These are phyloP conservation scores for Elsinoe ampelina DNA, from an alignment of 2,329 filamentous ascomycete genomes.

Conservation along the genomic window DNA sequence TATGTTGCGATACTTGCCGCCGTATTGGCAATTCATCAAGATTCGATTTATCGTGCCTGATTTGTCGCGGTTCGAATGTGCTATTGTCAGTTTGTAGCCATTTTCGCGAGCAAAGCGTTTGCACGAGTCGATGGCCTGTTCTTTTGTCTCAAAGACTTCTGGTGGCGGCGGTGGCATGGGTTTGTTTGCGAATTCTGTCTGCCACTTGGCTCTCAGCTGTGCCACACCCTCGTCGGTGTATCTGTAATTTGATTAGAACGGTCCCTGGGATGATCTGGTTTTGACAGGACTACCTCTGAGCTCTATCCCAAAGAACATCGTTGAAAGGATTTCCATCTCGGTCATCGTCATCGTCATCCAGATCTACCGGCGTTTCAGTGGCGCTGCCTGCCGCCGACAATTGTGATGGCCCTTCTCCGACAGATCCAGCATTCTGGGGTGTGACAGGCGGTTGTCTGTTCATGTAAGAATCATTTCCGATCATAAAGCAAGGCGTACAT, in stretches of 20 bases:
- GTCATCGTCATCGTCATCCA: constrained; percentile 9
- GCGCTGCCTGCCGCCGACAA: background rate
- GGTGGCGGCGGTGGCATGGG: constrained; percentile 19
- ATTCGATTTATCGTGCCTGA: constrained; percentile 16
- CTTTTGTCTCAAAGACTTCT: constrained; percentile 15
- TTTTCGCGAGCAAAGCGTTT: constrained; percentile 18
- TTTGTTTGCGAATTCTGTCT: constrained; percentile 16
- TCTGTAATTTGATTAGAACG: background rate
- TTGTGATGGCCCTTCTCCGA: constrained; percentile 1
- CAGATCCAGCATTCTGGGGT: background rate
- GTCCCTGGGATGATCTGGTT: background rate
- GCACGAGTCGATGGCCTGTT: constrained; percentile 17
- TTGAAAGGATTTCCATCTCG: constrained; percentile 10
- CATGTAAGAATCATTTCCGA: background rate
- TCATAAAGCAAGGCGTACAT: background rate
- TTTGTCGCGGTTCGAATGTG: constrained; percentile 18
- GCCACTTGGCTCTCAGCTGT: constrained; percentile 17
- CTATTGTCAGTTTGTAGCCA: constrained; percentile 19
- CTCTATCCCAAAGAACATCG: constrained; percentile 8
- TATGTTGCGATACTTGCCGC: constrained; percentile 18
- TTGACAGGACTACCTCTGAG: background rate
- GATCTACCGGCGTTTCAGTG: constrained; percentile 4
- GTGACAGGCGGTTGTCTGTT: constrained; percentile 5
- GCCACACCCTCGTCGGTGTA: constrained; percentile 17
- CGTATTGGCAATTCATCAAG: constrained; percentile 18